Percentiles rank a stretch among this genome's conserved stretches.
phyloP scores from a whole-genome alignment of 225 moss, liverwort and hornwort species.

The Pseudoscleropodium purum region DNA sequence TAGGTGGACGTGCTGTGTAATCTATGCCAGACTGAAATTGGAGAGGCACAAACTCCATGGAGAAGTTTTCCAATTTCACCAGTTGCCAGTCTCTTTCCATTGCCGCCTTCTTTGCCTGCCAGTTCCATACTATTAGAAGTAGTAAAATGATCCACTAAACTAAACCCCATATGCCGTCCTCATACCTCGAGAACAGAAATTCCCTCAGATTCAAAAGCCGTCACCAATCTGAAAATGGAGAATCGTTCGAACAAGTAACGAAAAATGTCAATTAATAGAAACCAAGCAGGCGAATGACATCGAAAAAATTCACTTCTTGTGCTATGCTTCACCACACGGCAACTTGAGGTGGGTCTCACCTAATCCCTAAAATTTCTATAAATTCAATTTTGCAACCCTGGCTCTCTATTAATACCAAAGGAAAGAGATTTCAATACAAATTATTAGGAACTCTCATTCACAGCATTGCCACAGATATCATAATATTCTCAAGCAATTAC shows the following conservation, averaged over 20 bases:
- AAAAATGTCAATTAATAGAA: neutral
- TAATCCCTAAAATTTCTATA: too few relatives aligned
- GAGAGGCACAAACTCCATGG: slow-evolving; percentile 31
- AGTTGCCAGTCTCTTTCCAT: slow-evolving; percentile 44
- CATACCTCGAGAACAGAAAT: neutral
- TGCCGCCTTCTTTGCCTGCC: slow-evolving; percentile 35
- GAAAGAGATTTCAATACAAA: neutral
- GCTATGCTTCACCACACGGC: neutral
- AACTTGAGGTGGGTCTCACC: neutral
- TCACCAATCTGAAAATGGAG: neutral
- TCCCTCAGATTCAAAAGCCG: neutral
- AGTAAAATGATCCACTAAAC: neutral
- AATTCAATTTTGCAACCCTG: neutral
- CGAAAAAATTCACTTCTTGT: neutral
- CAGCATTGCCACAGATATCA: neutral
- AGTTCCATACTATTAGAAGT: neutral
- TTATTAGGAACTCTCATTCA: neutral
- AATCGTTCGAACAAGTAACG: neutral
- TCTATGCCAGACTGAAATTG: slow-evolving; percentile 49
- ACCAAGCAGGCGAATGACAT: neutral
- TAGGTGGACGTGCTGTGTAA: slow-evolving; percentile 35
- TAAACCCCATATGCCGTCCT: neutral
- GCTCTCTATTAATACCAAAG: neutral
- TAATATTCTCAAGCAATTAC: neutral
- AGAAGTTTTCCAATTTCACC: slow-evolving; percentile 42